Evolutionary conservation across 108 stramenopile species (phyloP).

Genomic region (Cyclotella sp.): DNA sequence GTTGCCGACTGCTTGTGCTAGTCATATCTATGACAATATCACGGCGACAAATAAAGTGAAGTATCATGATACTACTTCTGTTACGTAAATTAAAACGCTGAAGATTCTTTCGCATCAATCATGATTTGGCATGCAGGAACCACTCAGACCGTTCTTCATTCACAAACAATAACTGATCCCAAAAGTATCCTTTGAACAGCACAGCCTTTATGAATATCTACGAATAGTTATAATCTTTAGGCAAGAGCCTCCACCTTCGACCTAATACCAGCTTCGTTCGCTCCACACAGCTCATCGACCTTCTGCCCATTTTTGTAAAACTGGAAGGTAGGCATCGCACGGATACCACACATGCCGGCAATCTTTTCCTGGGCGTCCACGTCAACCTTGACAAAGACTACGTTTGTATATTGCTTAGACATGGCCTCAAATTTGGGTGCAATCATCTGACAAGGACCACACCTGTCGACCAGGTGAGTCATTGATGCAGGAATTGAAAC

Average conservation of each 20-base stretch:
- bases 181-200: too few species aligned
- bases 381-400: constrained; percentile 88
- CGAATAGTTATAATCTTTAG: constrained; percentile 3
- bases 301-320: constrained; percentile 81
- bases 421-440: constrained; percentile 82
- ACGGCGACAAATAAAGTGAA: too few species aligned
- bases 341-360: constrained; percentile 66
- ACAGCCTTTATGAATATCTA: too few species aligned
- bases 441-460: constrained; percentile 85
- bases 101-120: too few species aligned
- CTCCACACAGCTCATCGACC: constrained; percentile 82
- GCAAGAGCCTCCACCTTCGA: constrained; percentile 19
- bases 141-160: too few species aligned
- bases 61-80: too few species aligned
- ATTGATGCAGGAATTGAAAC: neutral
- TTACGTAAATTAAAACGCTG: too few species aligned
- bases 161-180: too few species aligned
- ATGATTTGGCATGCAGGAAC: too few species aligned
- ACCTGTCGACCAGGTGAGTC: constrained; percentile 28
- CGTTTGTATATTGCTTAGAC: constrained; percentile 65
- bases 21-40: too few species aligned
- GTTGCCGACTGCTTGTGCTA: too few species aligned
- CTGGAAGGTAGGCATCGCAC: constrained; percentile 94
- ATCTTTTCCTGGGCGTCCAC: constrained; percentile 84
- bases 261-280: constrained; percentile 46